Base-by-base conservation (phyloP, 805 yeast genomes). In the Wickerhamiella occidentalis region DNA sequence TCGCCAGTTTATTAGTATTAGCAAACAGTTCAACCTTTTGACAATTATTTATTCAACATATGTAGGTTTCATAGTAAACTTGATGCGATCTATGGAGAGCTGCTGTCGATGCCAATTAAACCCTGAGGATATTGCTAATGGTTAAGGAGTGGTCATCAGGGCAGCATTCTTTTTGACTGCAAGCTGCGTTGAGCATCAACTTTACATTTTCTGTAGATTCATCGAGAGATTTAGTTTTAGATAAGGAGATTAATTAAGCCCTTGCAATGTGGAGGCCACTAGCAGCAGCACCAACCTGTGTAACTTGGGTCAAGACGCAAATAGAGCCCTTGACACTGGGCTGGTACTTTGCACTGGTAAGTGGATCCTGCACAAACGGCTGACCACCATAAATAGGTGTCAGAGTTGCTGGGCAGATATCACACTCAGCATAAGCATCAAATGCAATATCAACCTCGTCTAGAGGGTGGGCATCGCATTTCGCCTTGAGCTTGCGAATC, bases 401-500 rank as follows among this genome's bases (percentile, higher is more conserved):
- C 60, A 74, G 77, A 17, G 95, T 79, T 13, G 82, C 74, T 15
- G 94, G 84, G 71, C 97, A 92, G 51, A 92, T 80, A 46, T 83
- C 92, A 64, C 88, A 88, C 51, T 84, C 87, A 2, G 94, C 90
- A 64, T 79, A 83, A 49, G 88, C 94, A 63, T 92, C 96, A 63
- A 87, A 92, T 63, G 90, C 94, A 58, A 88, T 78, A 61, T 86
- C 92, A 54, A 88, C 72, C 2, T 92, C 87, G 68, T 94, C 97
- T 48, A 79, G 77, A 1, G 94, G 83, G 54, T 82, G 69, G 1
- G 82, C 67, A 58, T 88, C 96, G 12, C 96, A 79, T 60, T 77
- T 80, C 21, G 79, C 72, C 68, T 85, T 85, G 58, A 88, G 76
- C 68, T 84, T 86, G 54, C 74, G 77, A 4, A 96, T 96, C 65